These are phyloP conservation scores for Maudiozyma serrabonitensis DNA, from an alignment of 805 yeast genomes.

Conservation along the genomic window DNA sequence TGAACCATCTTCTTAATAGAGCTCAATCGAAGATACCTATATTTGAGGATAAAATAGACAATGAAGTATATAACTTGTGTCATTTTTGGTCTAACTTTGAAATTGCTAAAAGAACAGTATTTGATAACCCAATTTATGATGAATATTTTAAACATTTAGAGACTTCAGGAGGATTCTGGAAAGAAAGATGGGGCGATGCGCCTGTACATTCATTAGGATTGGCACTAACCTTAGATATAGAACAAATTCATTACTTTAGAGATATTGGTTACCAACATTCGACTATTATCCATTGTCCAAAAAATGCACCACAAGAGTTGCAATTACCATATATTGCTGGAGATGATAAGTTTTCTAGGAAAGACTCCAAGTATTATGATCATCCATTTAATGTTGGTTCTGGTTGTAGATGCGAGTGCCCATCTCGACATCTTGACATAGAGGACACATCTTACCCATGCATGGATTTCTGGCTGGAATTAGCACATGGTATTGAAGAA, in stretches of 20 bases:
- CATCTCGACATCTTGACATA: slow-evolving; percentile 38
- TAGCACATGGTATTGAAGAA: slow-evolving; percentile 10
- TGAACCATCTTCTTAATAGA: slow-evolving; percentile 33
- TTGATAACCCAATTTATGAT: slow-evolving; percentile 54
- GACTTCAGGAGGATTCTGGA: slow-evolving; percentile 68
- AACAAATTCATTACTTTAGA: slow-evolving; percentile 79
- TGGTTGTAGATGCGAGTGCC: slow-evolving; percentile 87
- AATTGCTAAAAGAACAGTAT: slow-evolving; percentile 74
- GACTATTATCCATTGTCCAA: slow-evolving; percentile 75
- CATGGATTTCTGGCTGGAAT: slow-evolving; percentile 41
- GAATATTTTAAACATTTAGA: slow-evolving; percentile 65
- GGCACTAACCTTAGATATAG: slow-evolving; percentile 58
- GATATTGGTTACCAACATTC: slow-evolving; percentile 88
- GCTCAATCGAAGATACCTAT: slow-evolving; percentile 27
- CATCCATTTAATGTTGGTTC: slow-evolving; percentile 38
- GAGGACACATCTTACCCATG: slow-evolving; percentile 48
- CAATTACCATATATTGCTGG: slow-evolving; percentile 32
- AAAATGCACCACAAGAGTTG: slow-evolving; percentile 28
- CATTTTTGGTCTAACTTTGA: slow-evolving; percentile 94
- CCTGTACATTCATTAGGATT: slow-evolving; percentile 86
- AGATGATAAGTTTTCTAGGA: slow-evolving; percentile 16
- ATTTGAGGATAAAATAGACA: slow-evolving; percentile 49
- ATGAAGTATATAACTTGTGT: slow-evolving; percentile 64
- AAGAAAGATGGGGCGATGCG: slow-evolving; percentile 97
- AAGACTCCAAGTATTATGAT: slow-evolving; percentile 27